These are phyloP conservation scores for Purpureocillium takamizusanense DNA, from an alignment of 2,329 filamentous ascomycete species.

Conservation along the genomic window DNA sequence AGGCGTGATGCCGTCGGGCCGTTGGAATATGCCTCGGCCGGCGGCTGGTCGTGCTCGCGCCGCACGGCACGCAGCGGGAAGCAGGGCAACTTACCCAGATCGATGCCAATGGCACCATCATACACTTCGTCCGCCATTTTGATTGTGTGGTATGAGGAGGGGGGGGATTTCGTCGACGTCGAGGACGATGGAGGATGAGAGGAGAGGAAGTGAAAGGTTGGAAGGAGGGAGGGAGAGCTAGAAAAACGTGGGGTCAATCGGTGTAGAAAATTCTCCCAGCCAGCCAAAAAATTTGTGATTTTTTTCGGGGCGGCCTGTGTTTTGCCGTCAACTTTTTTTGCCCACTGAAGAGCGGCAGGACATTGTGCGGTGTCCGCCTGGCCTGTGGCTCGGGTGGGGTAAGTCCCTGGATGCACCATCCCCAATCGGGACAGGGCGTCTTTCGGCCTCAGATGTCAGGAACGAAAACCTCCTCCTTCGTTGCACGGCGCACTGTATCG, in stretches of 20 bases:
- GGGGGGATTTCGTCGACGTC: slow-evolving; percentile 6
- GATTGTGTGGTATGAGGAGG: slow-evolving; percentile 10
- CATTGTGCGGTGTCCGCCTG: neutral
- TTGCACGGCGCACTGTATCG: too few species aligned
- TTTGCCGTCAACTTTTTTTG: slow-evolving; percentile 20
- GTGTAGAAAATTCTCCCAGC: slow-evolving; percentile 26
- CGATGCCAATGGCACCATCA: slow-evolving; percentile 99
- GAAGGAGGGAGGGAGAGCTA: slow-evolving; percentile 10
- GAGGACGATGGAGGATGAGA: slow-evolving; percentile 11
- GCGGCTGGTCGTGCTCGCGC: neutral
- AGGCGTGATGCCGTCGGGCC: neutral
- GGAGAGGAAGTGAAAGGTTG: slow-evolving; percentile 14
- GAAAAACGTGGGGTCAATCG: slow-evolving; percentile 24
- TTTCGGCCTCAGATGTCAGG: neutral
- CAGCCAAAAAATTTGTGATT: slow-evolving; percentile 23
- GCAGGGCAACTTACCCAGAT: slow-evolving; percentile 69
- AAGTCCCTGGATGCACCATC: neutral
- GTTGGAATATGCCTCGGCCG: neutral
- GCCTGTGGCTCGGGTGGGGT: slow-evolving; percentile 6
- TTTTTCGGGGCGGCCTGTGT: slow-evolving; percentile 17
- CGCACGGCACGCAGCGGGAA: too few species aligned
- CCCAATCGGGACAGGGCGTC: neutral
- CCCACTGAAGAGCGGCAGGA: neutral
- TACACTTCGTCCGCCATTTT: slow-evolving; percentile 97
- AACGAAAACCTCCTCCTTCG: too few species aligned